Evolutionary conservation across 208 protist species (phyloP), one percentile per base, ranked within the genome.

Genomic region (Endotrypanum monterogeii): DNA sequence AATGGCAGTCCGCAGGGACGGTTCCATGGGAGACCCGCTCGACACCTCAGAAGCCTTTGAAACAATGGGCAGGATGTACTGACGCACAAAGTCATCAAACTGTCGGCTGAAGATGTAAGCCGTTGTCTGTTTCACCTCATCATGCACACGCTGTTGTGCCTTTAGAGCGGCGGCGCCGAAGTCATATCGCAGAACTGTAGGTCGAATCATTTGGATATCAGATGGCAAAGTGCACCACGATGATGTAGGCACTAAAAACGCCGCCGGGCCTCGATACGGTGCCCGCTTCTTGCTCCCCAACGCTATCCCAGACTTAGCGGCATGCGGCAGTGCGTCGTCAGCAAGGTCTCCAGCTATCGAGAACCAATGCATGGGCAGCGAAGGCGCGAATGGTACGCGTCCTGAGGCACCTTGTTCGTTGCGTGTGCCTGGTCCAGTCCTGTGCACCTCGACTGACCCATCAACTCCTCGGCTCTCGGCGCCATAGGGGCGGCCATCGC

Each of bases 51-150:
- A 65, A 7, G 85, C 88, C 1, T 67, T 67, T 23, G 67, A 76
- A 2, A 85, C 80, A 73, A 92, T 71, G 4, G 83, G 84, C 23
- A 87, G 41, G 18, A 92, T 74, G 73, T 84, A 79, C 57, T 79
- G 65, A 37, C 66, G 60, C 61, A 92, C 73, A 37, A 87, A 82
- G 23, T 66, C 69, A 20, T 86, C 67, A 62, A 92, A 92, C 30
- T 78, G 20, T 18, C 44, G 60, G 20, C 78, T 71, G 62, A 67
- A 69, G 46, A 90, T 74, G 44, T 67, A 73, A 12, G 74, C 60
- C n/a, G 74, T 76, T 35, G 44, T 44, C 18, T 35, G 20, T 20
- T 77, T 63, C 23, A 82, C 74, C 0, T 74, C 44, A n/a, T 60
- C 37, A 16, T 61, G 61, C 65, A 82, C 66, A 30, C 35, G 23